These are phyloP conservation scores for Hypholoma fasciculare DNA, from an alignment of 768 basidiomycete genomes.

Conservation along the genomic window DNA sequence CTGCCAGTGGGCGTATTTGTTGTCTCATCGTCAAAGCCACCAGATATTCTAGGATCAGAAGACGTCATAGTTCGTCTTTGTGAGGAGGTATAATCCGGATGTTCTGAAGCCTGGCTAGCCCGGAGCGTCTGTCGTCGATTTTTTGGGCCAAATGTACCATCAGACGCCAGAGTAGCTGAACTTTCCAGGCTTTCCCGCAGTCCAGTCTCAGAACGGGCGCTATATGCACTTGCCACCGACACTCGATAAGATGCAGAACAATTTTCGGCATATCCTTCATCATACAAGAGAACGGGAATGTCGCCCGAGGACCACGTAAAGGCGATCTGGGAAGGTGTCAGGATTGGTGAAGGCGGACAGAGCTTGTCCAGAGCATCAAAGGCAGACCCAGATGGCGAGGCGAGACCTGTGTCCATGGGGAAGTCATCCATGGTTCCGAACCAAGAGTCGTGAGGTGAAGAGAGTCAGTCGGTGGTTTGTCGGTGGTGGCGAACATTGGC, in stretches of 20 bases:
- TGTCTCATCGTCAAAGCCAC: no score
- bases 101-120: background rate
- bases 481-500: no score
- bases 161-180: constrained; percentile 18
- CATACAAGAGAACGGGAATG: constrained; percentile 52
- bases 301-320: constrained; percentile 43
- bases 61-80: background rate
- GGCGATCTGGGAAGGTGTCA: constrained; percentile 36
- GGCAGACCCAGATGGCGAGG: constrained; percentile 41
- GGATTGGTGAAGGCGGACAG: constrained; percentile 45
- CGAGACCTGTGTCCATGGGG: constrained; percentile 16
- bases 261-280: constrained; percentile 22
- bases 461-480: no score
- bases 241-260: background rate
- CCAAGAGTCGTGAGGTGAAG: no score
- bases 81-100: background rate
- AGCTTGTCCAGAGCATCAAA: constrained; percentile 38
- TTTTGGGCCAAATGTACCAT: constrained; percentile 19
- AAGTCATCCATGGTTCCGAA: constrained; percentile 14
- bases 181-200: constrained; percentile 11
- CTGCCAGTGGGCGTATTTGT: no score
- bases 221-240: background rate
- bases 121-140: background rate
- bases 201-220: background rate
- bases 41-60: no score